phyloP scores from a whole-genome alignment of 1,284 basidiomycete species.

The Stygiomarasmius scandens region DNA sequence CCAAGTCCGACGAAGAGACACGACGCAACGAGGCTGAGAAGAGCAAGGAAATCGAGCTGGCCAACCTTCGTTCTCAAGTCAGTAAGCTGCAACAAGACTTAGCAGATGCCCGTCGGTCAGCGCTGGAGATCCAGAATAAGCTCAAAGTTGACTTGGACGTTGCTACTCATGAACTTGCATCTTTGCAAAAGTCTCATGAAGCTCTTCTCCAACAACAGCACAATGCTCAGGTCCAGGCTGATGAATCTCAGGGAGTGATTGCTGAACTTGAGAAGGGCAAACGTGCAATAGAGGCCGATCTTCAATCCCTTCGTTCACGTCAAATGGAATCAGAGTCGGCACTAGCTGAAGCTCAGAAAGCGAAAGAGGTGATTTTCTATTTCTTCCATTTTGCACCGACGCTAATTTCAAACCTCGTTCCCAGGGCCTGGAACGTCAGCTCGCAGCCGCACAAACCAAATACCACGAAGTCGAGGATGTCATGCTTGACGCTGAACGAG shows the following conservation, averaged over 20 bases:
- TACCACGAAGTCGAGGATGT: constrained; percentile 88
- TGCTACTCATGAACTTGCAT: constrained; percentile 55
- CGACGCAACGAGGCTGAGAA: constrained; percentile 84
- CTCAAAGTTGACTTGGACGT: constrained; percentile 72
- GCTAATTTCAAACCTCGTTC: constrained; percentile 3
- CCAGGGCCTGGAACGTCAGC: constrained; percentile 77
- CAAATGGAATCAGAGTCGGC: constrained; percentile 74
- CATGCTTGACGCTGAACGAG: constrained; percentile 81
- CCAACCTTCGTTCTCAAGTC: constrained; percentile 72
- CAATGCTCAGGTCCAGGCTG: constrained; percentile 51
- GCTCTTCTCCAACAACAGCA: constrained; percentile 67
- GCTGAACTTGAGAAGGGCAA: constrained; percentile 73
- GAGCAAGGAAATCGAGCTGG: constrained; percentile 86
- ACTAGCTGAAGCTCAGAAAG: constrained; percentile 61
- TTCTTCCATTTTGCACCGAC: constrained; percentile 4
- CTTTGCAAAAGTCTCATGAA: constrained; percentile 59
- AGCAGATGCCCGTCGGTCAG: constrained; percentile 54
- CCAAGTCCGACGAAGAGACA: constrained; percentile 86
- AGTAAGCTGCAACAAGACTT: constrained; percentile 62
- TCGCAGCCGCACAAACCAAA: constrained; percentile 72
- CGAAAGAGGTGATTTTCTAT: constrained; percentile 64
- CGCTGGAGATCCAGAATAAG: constrained; percentile 67
- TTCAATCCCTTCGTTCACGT: constrained; percentile 71
- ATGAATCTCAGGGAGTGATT: constrained; percentile 56
- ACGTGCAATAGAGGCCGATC: constrained; percentile 73